Percentiles rank a stretch among this genome's conserved stretches.
These are phyloP conservation scores for Quercus agrifolia DNA, from an alignment of 306 rosid genomes.

Conservation along the genomic window DNA sequence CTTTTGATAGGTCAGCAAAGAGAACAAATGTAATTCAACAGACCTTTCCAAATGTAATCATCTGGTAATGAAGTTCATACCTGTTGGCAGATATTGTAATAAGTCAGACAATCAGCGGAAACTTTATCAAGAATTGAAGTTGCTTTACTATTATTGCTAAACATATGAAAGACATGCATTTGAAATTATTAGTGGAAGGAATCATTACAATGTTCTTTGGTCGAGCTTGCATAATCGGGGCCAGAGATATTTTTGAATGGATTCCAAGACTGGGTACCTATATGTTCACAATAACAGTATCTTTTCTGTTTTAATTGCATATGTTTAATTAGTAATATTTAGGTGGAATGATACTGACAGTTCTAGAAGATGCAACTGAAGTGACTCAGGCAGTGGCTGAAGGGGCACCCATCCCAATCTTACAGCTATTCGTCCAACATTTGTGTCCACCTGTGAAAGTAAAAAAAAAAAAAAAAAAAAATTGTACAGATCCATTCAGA, in stretches of 20 bases:
- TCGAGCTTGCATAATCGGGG: constrained; percentile 99
- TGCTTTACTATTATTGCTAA: constrained; percentile 4
- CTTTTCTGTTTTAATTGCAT: constrained; percentile 8
- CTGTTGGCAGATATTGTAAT: constrained; percentile 44
- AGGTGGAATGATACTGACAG: constrained; percentile 55
- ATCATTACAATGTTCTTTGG: constrained; percentile 80
- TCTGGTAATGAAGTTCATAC: constrained; percentile 97
- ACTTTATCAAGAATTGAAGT: background rate
- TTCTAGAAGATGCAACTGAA: constrained; percentile 98
- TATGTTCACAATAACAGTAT: constrained; percentile 32
- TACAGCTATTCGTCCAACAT: constrained; percentile 99
- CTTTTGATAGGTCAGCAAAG: constrained; percentile 20
- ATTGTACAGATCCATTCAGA: constrained; percentile 18
- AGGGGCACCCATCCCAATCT: constrained; percentile 99
- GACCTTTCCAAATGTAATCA: constrained; percentile 99
- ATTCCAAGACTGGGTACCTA: constrained; percentile 96
- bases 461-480: background rate
- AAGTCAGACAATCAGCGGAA: constrained; percentile 4
- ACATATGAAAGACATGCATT: background rate
- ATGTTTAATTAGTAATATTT: constrained; percentile 1
- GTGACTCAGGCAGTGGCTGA: constrained; percentile 98
- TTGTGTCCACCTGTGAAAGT: constrained; percentile 88
- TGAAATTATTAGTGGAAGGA: constrained; percentile 7
- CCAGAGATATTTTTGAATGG: constrained; percentile 97
- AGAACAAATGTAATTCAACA: constrained; percentile 1